Percentiles rank a stretch among this genome's conserved stretches.
phyloP scores from a whole-genome alignment of 306 rosid genomes.

The Trichosanthes cucumerina region DNA sequence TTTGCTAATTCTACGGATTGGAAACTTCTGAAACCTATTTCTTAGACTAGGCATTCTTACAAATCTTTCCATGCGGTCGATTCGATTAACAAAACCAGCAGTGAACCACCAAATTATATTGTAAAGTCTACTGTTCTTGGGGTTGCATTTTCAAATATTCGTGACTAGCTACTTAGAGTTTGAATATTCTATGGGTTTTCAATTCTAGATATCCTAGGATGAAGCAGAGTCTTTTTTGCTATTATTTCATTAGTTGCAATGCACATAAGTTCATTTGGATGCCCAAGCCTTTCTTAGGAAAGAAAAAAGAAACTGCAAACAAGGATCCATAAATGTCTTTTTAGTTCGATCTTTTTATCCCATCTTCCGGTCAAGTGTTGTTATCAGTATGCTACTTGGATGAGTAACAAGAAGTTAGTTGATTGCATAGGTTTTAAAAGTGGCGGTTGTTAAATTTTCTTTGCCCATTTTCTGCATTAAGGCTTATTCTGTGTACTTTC shows the following conservation, averaged over 20 bases:
- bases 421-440: background rate
- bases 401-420: background rate
- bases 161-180: background rate
- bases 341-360: background rate
- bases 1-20: background rate
- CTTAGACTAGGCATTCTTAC: background rate
- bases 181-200: background rate
- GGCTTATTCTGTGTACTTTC: background rate
- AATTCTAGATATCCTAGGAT: background rate
- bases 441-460: background rate
- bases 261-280: background rate
- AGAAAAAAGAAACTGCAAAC: background rate
- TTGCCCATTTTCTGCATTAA: constrained; percentile 10
- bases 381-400: background rate
- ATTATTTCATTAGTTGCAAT: background rate
- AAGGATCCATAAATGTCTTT: background rate
- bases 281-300: background rate
- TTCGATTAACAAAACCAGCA: background rate
- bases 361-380: background rate
- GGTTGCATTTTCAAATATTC: background rate
- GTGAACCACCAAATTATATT: background rate
- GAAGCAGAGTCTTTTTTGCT: background rate
- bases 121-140: background rate
- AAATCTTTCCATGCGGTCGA: background rate
- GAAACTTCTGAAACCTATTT: background rate